Evolutionary conservation across 805 yeast species (phyloP).

Genomic region (Kodamaea kakaduensis): DNA sequence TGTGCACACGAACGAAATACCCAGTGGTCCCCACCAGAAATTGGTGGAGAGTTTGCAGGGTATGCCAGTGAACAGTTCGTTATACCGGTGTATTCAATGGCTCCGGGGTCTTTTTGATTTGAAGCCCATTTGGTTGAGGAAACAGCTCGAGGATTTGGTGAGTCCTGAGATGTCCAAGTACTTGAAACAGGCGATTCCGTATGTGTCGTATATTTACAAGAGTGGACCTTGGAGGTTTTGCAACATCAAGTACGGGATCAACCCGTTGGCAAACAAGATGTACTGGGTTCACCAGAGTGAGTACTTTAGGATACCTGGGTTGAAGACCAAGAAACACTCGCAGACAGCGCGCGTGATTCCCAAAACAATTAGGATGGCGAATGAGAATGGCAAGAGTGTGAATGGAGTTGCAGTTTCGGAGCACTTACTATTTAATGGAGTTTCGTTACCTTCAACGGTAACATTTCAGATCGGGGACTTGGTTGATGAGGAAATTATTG

Average conservation of each 20-base stretch:
- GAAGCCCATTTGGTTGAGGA: slow-evolving; percentile 84
- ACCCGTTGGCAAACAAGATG: slow-evolving; percentile 57
- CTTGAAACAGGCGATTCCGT: slow-evolving; percentile 76
- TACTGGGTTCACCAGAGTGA: slow-evolving; percentile 78
- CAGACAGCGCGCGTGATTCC: slow-evolving; percentile 21
- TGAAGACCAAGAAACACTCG: slow-evolving; percentile 13
- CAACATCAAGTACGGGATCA: slow-evolving; percentile 71
- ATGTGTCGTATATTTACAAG: slow-evolving; percentile 73
- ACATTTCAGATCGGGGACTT: slow-evolving; percentile 80
- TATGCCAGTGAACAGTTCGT: slow-evolving; percentile 31
- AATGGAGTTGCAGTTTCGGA: slow-evolving; percentile 18
- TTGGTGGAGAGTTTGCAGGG: slow-evolving; percentile 33
- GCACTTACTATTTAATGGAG: slow-evolving; percentile 65
- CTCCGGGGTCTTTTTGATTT: slow-evolving; percentile 50
- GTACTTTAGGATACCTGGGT: slow-evolving; percentile 58
- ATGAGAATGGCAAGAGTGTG: slow-evolving; percentile 4
- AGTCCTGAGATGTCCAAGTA: slow-evolving; percentile 24
- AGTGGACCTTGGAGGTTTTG: slow-evolving; percentile 96
- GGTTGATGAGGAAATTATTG: slow-evolving; percentile 55
- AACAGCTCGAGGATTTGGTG: slow-evolving; percentile 58
- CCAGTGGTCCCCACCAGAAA: slow-evolving; percentile 47
- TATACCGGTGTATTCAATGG: slow-evolving; percentile 43
- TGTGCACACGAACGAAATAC: slow-evolving; percentile 43
- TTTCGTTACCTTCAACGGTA: slow-evolving; percentile 60
- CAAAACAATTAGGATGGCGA: slow-evolving; percentile 16